A percentile compares a stretch with the other conserved stretches of the same genome.
These are phyloP conservation scores for Linum tenue DNA, from an alignment of 345 rosid genomes.

Conservation along the genomic window DNA sequence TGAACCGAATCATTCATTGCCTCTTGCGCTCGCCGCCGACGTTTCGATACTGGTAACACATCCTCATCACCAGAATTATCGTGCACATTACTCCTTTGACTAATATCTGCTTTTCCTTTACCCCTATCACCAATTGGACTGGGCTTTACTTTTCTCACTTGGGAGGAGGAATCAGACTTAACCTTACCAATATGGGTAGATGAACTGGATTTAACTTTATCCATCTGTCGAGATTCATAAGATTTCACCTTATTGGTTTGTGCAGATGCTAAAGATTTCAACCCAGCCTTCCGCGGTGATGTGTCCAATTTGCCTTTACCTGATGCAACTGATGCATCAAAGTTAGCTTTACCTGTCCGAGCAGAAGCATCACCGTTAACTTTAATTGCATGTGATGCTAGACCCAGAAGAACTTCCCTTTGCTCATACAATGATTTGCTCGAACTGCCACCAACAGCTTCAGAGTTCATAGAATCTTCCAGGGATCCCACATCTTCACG, in stretches of 20 bases:
- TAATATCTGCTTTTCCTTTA: neutral
- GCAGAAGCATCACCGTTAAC: neutral
- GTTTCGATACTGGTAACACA: constrained; percentile 46
- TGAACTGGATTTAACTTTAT: constrained; percentile 7
- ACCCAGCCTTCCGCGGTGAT: neutral
- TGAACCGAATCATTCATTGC: constrained; percentile 44
- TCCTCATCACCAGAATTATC: constrained; percentile 48
- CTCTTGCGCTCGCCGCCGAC: constrained; percentile 48
- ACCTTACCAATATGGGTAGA: constrained; percentile 2
- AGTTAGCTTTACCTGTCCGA: constrained; percentile 16
- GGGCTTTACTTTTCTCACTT: constrained; percentile 5
- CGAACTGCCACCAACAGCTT: constrained; percentile 23
- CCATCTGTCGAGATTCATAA: neutral
- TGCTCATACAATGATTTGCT: constrained; percentile 24
- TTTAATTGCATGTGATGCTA: constrained; percentile 24
- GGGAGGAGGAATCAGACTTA: constrained; percentile 11
- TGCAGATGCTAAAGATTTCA: constrained; percentile 5
- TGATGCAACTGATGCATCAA: neutral
- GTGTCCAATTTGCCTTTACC: constrained; percentile 1
- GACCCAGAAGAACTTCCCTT: constrained; percentile 33
- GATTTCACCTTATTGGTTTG: neutral
- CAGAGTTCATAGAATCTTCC: constrained; percentile 25
- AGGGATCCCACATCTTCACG: constrained; percentile 22
- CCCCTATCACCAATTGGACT: constrained; percentile 3
- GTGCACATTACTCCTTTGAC: constrained; percentile 14